Base-by-base conservation (phyloP, 2,329 filamentous ascomycete species). In the Zarea fungicola region DNA sequence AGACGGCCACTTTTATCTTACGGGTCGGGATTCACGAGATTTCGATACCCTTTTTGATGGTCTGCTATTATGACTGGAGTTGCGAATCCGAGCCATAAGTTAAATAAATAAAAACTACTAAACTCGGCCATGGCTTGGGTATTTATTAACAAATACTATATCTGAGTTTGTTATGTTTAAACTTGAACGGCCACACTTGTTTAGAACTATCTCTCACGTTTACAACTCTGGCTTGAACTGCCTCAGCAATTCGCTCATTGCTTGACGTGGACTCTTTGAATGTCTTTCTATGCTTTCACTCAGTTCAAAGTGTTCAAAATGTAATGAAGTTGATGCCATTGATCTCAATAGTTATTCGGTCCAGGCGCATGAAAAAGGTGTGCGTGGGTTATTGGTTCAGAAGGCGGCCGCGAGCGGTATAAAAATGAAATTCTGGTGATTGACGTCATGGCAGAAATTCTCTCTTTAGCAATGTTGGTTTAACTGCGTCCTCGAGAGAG, bases 391-490 rank as follows among this genome's bases (percentile, higher is more conserved):
- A 62, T 58, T 78, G 71, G 22, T 76, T 76, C 45, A 74, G 56
- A 28, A 76, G n/a, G 59, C 16, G 75, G 74, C 11, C 66, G 59
- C 1, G 76, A n/a, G 74, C 0, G 70, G 63, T 4, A 70, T 63
- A 52, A 77, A 79, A 1, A 75, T 56, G 4, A 26, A 61, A 1
- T 66, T 65, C 3, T 64, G 60, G 5, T 64, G 57, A 21, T 69
- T 76, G 51, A 65, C 59, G 3, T 73, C 74, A 40, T 73, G 75
- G 48, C 67, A 62, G 51, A n/a, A 78, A 79, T 0, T 73, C 73
- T 1, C 73, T 71, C 36, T 62, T 64, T 21, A 75, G 54, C 29
- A 57, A 61, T 23, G 40, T 48, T 4, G 35, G 35, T 19, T 22
- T 37, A 11, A 19, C 35, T 5, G 16, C 34, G 14, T 56, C 52